Base-by-base conservation (phyloP, 2,329 filamentous ascomycete genomes). In the Aspergillus uvarum region DNA sequence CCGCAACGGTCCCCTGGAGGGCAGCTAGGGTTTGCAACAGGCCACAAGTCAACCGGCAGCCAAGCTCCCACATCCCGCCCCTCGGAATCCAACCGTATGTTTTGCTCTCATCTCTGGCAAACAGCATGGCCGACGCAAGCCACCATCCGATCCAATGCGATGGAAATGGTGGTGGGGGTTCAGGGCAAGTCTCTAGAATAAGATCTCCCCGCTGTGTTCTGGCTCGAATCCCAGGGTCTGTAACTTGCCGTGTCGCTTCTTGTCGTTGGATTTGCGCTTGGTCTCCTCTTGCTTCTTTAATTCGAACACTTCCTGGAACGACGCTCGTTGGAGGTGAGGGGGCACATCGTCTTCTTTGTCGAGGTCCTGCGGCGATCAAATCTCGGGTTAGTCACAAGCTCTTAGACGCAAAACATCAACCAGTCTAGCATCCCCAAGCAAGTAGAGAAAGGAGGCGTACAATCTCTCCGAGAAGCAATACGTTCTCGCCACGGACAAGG, bases 401-500 rank as follows among this genome's bases (percentile, higher is more conserved):
- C 42, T 11, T 49, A 51, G 32, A 35, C 12, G 2, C 10, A 35
- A 29, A 24, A 19, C 14, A 44, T 42, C 38, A 7, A 19, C 6
- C 38, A 16, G 38, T n/a, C 12, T 19, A 44, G 38, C 14, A 44
- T 7, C 6, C 5, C 38, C 14, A 3, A 44, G 38, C 38, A 2
- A 44, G 38, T 16, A 19, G 12, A 44, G 5, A n/a, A 16, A 47
- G 60, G 19, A 48, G 32, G 12, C 11, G 51, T 78, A 85, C 83
- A 70, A 99, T 96, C 78, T 98, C 96, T 42, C 95, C 95, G 19
- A 98, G 84, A 49, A 99, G 82, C 54, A 96, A 83, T n/a, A 99
- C 95, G 75, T 99, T 99, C 80, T 99, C 95, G 67, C 95, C 95
- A 60, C 95, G 85, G 50, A 99, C 91, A 38, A 98, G 85, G 79